Evolutionary conservation across 2,329 filamentous ascomycete genomes (phyloP), one percentile per base, ranked within the genome.

Genomic region (Chrysoporthe cubensis): DNA sequence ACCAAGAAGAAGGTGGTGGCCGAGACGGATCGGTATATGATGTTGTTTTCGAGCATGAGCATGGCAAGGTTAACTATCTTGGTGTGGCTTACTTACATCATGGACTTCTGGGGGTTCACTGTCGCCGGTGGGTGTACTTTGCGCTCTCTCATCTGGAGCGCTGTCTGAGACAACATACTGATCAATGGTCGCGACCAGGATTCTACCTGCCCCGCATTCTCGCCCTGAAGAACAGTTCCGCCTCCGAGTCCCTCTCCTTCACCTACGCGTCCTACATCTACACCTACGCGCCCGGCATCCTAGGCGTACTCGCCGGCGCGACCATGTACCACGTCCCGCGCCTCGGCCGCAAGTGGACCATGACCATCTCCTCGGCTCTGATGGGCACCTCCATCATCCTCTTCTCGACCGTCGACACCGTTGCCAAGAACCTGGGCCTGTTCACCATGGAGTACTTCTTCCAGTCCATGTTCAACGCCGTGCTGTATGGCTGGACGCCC

Each of bases 201-300:
- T 78, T 78, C 57, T 80, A 83, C 66, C 77, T 86, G 4, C 84
- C 84, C 0, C 77, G 78, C 2, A 85, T 86, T 61, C 75, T 87
- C 2, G 82, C 83, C 3, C 70, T 81, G n/a, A 86, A 87, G 71
- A 85, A 86, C 66, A 81, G 80, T 16, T 77, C 76, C 0, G 76
- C 80, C 13, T 71, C 79, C 4, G 76, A 83, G 3, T 80, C 80
- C 2, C 78, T 86, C 13, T 72, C 63, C 73, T 80, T 69, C 72
- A 87, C 84, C 0, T 87, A 87, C 71, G 80, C 82, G 21, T 82
- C 79, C 4, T 87, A 86, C 73, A 80, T 87, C 44, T 84, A 83
- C 72, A 86, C 85, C 2, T 86, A 86, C 74, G 77, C 81, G 0
- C 84, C 84, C 0, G 84, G 85, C 2, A 81, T 84, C 9, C 67